These are phyloP conservation scores for Fusarium fracticaudum DNA, from an alignment of 2,329 filamentous ascomycete species.

Conservation along the genomic window DNA sequence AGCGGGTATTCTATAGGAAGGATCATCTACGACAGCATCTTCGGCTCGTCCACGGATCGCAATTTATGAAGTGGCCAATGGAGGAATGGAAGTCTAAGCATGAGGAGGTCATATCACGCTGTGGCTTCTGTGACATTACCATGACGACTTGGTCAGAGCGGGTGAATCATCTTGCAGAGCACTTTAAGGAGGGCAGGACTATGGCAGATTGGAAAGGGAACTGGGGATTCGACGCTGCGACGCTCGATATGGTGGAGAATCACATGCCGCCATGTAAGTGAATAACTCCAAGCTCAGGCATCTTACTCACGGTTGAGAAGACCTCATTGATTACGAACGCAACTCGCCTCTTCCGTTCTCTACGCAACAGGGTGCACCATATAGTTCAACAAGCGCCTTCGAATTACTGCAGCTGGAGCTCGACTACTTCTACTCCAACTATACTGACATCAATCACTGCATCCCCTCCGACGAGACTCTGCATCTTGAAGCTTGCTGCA, in stretches of 20 bases:
- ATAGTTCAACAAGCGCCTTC: conserved; percentile 41
- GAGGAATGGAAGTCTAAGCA: conserved; percentile 50
- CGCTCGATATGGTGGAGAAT: conserved; percentile 52
- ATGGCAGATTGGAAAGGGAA: conserved; percentile 58
- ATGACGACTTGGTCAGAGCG: conserved; percentile 52
- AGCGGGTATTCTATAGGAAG: conserved; percentile 56
- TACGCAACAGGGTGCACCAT: conserved; percentile 29
- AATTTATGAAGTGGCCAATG: conserved; percentile 56
- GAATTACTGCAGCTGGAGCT: conserved; percentile 51
- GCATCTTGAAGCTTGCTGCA: conserved; percentile 40
- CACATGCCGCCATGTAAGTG: conserved; percentile 53
- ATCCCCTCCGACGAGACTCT: conserved; percentile 34
- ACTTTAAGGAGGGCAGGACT: conserved; percentile 53
- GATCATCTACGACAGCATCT: conserved; percentile 57
- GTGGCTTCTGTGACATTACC: conserved; percentile 52
- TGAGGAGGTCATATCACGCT: conserved; percentile 50
- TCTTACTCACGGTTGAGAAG: rapidly evolving
- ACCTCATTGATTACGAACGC: conserved; percentile 31
- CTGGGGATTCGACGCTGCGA: conserved; percentile 52
- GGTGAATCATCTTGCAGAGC: conserved; percentile 52
- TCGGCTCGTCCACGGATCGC: conserved; percentile 53
- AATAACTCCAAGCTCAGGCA: rapidly evolving
- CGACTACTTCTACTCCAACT: conserved; percentile 41
- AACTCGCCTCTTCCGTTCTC: conserved; percentile 37
- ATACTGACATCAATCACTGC: conserved; percentile 30